phyloP scores from a whole-genome alignment of 106 monocot species.

The Gastrodia elata region DNA sequence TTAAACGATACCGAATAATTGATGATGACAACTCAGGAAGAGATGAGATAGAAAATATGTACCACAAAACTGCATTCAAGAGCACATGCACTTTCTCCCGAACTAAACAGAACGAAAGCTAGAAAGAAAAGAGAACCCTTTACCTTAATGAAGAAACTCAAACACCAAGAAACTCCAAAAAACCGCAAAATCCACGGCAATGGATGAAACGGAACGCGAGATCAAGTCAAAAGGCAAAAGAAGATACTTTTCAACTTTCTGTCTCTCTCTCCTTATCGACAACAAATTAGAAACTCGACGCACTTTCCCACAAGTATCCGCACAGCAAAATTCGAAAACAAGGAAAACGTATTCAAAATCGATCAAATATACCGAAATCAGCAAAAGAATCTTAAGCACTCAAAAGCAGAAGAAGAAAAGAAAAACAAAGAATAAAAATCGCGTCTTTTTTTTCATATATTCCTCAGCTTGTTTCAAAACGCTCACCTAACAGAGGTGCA shows the following conservation, averaged over 20 bases:
- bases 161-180: background rate
- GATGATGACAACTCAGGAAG: background rate
- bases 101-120: background rate
- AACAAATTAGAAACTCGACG: background rate
- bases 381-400: background rate
- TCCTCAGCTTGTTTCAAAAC: background rate
- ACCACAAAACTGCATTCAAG: background rate
- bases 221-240: background rate
- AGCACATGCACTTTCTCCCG: background rate
- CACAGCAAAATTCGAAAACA: background rate
- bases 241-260: background rate
- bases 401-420: background rate
- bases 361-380: background rate
- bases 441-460: background rate
- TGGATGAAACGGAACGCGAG: background rate
- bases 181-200: background rate
- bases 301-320: background rate
- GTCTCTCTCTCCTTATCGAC: background rate
- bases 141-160: background rate
- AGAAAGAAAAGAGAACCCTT: background rate
- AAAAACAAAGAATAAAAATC: background rate
- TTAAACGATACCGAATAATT: background rate
- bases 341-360: background rate
- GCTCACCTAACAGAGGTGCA: background rate
- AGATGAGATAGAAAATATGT: background rate